Base-by-base conservation (phyloP, 306 rosid species). In the Prunus campanulata region DNA sequence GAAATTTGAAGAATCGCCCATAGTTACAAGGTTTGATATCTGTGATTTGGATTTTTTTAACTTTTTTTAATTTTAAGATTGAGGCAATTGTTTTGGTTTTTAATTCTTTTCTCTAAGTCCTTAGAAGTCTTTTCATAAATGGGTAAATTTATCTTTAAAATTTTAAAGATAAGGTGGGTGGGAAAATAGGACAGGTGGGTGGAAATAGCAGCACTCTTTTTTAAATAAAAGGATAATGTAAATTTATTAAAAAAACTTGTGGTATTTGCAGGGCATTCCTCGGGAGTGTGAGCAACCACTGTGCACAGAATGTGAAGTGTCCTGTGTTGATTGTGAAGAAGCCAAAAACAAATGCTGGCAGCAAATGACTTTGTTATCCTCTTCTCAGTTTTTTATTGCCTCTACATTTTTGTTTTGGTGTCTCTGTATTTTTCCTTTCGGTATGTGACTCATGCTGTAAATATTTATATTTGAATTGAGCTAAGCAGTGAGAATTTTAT, bases 251-350 rank as follows among this genome's bases (percentile, higher is more conserved):
- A 39, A 24, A 39, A 15, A 46, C 12, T 66, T 59, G 59, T 69
- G 42, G 0, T 16, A 24, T 16, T 73, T 54, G 77, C 88, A 93
- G 97, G 88, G 95, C 96, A 68, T 87, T 95, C 11, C 92, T 92
- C 27, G 98, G 98, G 71, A 95, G 98, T 25, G 98, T 95, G 59
- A 95, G 98, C 88, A 95, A 85, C 77, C 78, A 92, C 67, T 89
- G 97, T 55, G 97, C 89, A 48, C 94, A 90, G 84, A 90, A 82
- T 63, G 97, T 76, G 22, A 92, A 90, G 74, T 95, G 98, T 71
- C 97, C 96, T 0, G 86, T 92, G 8, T 75, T 95, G 85, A 90
- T 95, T 9, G 97, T 92, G 25, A 95, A 92, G 88, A 92, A 82
- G 89, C 98, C 98, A 6, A 90, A 89, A 81, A 4, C 88, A 49